Evolutionary conservation across 176 grass and related monocot genomes (phyloP).

Genomic region (Eremochloa ophiuroides): DNA sequence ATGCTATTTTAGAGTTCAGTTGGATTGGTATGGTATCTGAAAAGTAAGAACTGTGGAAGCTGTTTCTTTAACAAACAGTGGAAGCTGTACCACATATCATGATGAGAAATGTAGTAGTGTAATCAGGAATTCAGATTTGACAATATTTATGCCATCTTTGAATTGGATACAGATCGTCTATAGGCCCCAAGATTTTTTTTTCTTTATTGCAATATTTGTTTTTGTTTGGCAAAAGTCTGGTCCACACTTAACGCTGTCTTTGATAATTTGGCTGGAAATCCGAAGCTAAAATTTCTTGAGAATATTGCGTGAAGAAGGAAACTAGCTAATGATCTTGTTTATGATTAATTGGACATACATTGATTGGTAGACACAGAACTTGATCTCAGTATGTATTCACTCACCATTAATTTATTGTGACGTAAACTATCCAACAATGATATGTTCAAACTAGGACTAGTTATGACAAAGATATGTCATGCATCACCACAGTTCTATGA

Average conservation of each 20-base stretch:
- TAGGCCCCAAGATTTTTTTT: background rate
- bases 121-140: background rate
- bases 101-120: background rate
- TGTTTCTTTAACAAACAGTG: too few relatives aligned
- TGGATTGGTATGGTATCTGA: background rate
- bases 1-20: background rate
- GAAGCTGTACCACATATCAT: too few relatives aligned
- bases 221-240: background rate
- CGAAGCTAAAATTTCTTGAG: background rate
- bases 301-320: background rate
- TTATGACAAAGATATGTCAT: background rate
- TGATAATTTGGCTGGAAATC: background rate
- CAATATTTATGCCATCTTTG: background rate
- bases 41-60: conserved; percentile 6
- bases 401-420: background rate
- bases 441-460: background rate
- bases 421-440: conserved; percentile 1
- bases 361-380: background rate
- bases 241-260: background rate
- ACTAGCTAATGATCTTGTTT: background rate
- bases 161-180: background rate
- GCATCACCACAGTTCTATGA: background rate
- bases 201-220: background rate
- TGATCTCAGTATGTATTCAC: background rate
- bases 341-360: background rate